Evolutionary conservation across 2,329 filamentous ascomycete species (phyloP), one percentile per base, ranked within the genome.

Genomic region (Apiospora rasikravindrae): DNA sequence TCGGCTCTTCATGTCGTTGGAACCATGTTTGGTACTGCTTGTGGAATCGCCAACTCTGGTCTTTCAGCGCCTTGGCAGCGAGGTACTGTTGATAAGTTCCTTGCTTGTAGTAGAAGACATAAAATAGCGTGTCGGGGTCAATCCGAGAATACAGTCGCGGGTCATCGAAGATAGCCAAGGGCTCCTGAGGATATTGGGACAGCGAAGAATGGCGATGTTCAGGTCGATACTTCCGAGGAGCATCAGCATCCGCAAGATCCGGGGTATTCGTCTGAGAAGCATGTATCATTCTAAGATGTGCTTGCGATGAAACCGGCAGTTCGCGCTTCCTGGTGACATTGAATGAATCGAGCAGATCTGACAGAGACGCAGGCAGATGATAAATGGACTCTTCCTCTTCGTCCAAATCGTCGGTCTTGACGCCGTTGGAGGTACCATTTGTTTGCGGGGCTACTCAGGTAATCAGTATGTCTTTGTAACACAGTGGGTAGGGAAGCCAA

Each of bases 1-100:
- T 99, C 24, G 96, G 96, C 85, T 99, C 96, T 81, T 99, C 96
- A 77, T 99, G 96, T 69, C 96, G 90, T 83, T 99, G 96, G 80
- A 99, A 99, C 96, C 96, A 99, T 1, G 96, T 99, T 83, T 98
- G 96, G 81, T 99, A 99, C 83, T 98, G 96, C 87, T 99, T 99
- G 85, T 99, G 96, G 82, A 99, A 99, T 71, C 96, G 90, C 96
- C 96, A 99, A 83, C 95, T 98, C 83, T 99, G 96, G 76, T 96
- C 94, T 85, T 99, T 99, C 70, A 99, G 86, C n/a, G 96, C 94
- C 83, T 97, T 98, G 19, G 96, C 96, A 1, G 96, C 95, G 73
- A 98, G 88, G 80, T 95, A 98, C 81, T 99, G 96, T 82, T 98
- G 95, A 77, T 97, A 95, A 0, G 95, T 95, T 37, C 95, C 95